These are phyloP conservation scores for Sequoia sempervirens DNA, from an alignment of 75 land plant species.

Conservation along the genomic window DNA sequence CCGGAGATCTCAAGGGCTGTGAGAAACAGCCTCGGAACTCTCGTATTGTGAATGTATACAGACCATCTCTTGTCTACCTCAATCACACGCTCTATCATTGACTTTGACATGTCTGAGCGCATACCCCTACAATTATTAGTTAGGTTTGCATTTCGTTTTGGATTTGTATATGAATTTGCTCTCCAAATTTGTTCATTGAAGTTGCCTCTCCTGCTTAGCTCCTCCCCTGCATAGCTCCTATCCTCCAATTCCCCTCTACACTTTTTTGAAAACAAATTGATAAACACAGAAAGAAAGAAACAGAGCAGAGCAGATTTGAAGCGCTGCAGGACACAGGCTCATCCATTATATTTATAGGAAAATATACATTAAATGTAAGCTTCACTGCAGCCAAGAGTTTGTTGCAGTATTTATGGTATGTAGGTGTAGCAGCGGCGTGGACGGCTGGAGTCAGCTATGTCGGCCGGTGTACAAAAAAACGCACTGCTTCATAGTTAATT, in stretches of 20 bases:
- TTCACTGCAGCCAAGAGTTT: no score
- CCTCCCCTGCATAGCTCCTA: neutral
- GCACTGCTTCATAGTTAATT: no score
- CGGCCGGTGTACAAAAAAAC: no score
- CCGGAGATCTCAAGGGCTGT: constrained; percentile 70
- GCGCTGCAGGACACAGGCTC: no score
- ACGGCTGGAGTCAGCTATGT: no score
- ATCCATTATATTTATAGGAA: no score
- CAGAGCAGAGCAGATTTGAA: no score
- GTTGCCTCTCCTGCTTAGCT: neutral
- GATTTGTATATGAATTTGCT: neutral
- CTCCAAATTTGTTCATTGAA: neutral
- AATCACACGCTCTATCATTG: constrained; percentile 13
- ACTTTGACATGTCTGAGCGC: neutral
- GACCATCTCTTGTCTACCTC: constrained; percentile 33
- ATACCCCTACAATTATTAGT: neutral
- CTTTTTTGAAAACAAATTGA: no score
- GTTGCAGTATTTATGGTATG: no score
- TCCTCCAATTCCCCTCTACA: neutral
- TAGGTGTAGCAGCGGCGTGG: no score
- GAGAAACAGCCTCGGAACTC: constrained; percentile 45
- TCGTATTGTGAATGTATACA: constrained; percentile 29
- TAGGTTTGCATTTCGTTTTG: neutral
- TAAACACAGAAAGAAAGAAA: no score
- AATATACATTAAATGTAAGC: no score